Base-by-base conservation (phyloP, 2,329 filamentous ascomycete species). In the Arthrinium phaeospermum region DNA sequence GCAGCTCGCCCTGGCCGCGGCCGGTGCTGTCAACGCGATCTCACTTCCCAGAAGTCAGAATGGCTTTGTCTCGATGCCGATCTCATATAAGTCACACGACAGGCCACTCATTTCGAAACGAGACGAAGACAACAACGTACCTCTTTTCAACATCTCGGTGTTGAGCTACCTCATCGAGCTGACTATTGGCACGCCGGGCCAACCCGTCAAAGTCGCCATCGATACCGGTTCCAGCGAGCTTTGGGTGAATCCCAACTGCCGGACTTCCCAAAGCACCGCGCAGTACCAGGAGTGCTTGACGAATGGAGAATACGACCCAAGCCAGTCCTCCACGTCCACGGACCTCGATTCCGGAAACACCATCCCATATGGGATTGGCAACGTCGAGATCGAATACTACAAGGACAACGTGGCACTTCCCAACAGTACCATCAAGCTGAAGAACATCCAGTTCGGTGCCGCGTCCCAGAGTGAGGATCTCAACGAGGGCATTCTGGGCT, bases 371-470 rank as follows among this genome's bases (percentile, higher is more conserved):
- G 87, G 87, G 72, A 87, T 89, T 70, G 87, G 87, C 19, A 78
- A 78, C 3, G 87, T 87, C 75, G 83, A 85, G 75, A 83, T 89
- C 71, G 82, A 82, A 24, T 89, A 89, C 77, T 82, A 85, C 34
- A 77, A 74, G 57, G 87, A 89, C 80, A 79, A 79, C 67, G 83
- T 89, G 68, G 76, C 80, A 10, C 82, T 89, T n/a, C 79, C 82
- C 10, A 82, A 83, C 57, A 83, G 82, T 45, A 74, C 67, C 24
- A 70, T 70, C 68, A 76, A 84, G 3, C 83, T 91, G 22, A 78
- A 83, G n/a, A 79, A 83, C n/a, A 85, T 92, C 70, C 89, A 92
- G 77, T 92, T 93, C 73, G 91, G 91, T 73, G 88, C 92, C 47
- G 91, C 91, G 22, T 87, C 86, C 46, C 3, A 19, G 34, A 76